A percentile compares a stretch with the other conserved stretches of the same genome.
Evolutionary conservation across 2,329 filamentous ascomycete genomes (phyloP).

Genomic region (Didymella glomerata): DNA sequence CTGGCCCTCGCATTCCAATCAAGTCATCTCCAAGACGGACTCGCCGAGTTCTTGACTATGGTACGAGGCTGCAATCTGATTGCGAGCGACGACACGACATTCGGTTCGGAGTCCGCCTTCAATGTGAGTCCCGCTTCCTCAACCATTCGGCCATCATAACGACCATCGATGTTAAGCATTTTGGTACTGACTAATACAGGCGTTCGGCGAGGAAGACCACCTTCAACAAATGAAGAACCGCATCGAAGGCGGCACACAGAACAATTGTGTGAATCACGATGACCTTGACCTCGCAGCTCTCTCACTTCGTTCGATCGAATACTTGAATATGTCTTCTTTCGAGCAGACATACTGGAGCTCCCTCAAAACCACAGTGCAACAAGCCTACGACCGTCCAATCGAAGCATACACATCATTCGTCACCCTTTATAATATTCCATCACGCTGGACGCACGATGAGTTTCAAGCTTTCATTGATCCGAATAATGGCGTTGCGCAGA

Average conservation of each 20-base stretch:
- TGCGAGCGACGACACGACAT: slow-evolving; percentile 36
- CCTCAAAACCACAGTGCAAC: slow-evolving; percentile 36
- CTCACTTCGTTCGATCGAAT: slow-evolving; percentile 39
- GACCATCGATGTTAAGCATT: slow-evolving; percentile 6
- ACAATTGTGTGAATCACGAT: slow-evolving; percentile 33
- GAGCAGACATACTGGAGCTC: slow-evolving; percentile 41
- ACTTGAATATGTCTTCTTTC: slow-evolving; percentile 40
- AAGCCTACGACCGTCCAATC: slow-evolving; percentile 43
- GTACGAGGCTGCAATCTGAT: slow-evolving; percentile 50
- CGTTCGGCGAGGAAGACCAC: slow-evolving; percentile 46
- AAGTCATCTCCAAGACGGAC: slow-evolving; percentile 49
- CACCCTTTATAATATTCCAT: slow-evolving; percentile 53
- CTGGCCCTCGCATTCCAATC: slow-evolving; percentile 51
- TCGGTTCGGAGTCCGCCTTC: slow-evolving; percentile 39
- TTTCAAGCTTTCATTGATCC: slow-evolving; percentile 57
- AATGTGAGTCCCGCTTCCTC: slow-evolving; percentile 30
- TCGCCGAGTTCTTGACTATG: slow-evolving; percentile 51
- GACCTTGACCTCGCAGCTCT: slow-evolving; percentile 44
- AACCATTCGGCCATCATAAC: slow-evolving; percentile 2
- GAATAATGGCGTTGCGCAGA: slow-evolving; percentile 53
- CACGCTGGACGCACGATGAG: slow-evolving; percentile 51
- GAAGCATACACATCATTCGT: slow-evolving; percentile 55
- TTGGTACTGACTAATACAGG: slow-evolving; percentile 24
- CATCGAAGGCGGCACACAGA: slow-evolving; percentile 28
- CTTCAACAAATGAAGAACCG: slow-evolving; percentile 43